Evolutionary conservation across 1,284 basidiomycete genomes (phyloP), one percentile per base, ranked within the genome.

Genomic region (Volvariella volvacea): DNA sequence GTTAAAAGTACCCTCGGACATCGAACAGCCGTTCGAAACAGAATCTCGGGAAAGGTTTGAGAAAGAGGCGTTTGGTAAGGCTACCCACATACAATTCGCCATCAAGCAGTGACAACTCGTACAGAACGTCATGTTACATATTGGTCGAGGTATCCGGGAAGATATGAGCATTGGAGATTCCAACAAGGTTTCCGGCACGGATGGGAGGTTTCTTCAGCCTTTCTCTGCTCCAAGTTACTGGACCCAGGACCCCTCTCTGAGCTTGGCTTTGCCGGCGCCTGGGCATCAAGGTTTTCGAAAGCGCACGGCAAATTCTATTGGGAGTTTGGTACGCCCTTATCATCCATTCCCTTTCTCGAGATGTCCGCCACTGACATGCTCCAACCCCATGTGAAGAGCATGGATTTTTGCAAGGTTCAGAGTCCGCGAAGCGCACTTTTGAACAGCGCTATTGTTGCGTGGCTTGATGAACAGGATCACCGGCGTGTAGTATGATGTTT

Each of bases 161-260:
- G 71, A 54, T 70, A 83, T 50, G 75, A 89, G 50, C 81, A 86
- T 48, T 75, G 73, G 64, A 70, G 82, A 10, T 90, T 88, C 55
- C 68, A 64, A 20, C 70, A 76, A 1, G 88, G 84, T 1, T 90
- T 84, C 56, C 49, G 64, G 2, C 60, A 68, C 45, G 88, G 86
- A 0, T 91, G 87, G 87, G 73, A 79, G 41, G 86, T 88, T 53
- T 78, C 80, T 0, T 71, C 78, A 53, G 50, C 63, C 7, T 62
- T 63, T 40, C 46, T 64, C 4, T 41, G 39, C 20, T 3, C 43
- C 48, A 16, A 36, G 34, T 4, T 8, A 36, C n/a, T 14, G 9
- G 22, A 22, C 9, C 37, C 39, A 22, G 46, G 48, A 10, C 49
- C 52, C 3, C 48, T 58, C 1, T 52, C 46, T 10, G 55, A 64